Percentiles rank a stretch among this genome's conserved stretches.
Conservation (phyloP, 1,284 basidiomycete genomes). For the Ceratobasidium sp. region DNA sequence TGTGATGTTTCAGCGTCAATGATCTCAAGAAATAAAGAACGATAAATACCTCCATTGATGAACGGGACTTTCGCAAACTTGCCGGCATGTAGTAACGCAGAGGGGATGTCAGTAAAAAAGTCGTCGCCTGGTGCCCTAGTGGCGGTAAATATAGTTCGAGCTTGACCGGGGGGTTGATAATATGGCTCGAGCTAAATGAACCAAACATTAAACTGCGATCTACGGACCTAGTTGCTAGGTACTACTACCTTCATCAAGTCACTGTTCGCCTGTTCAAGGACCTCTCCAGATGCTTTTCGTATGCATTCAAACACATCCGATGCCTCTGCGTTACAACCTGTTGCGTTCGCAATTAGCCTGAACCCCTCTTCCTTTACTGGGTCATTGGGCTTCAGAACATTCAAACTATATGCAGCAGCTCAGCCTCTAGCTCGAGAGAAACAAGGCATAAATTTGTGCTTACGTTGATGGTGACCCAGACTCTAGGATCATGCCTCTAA, state of each 20-base stretch:
- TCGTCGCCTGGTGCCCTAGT: constrained; percentile 53
- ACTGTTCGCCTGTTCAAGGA: constrained; percentile 24
- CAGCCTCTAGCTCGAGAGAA: not conserved
- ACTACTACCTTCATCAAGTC: constrained; percentile 20
- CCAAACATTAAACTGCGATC: not conserved
- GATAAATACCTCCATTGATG: constrained; percentile 54
- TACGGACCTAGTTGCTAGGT: not conserved
- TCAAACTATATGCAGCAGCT: constrained; percentile 22
- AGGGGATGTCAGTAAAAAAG: constrained; percentile 55
- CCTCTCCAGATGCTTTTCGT: constrained; percentile 14
- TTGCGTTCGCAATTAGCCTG: constrained; percentile 24
- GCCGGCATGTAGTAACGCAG: constrained; percentile 53
- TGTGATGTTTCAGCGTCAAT: not conserved
- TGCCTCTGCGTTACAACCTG: constrained; percentile 27
- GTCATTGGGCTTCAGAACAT: constrained; percentile 11
- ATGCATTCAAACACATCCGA: constrained; percentile 30
- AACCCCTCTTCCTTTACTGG: constrained; percentile 26
- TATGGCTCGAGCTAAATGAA: constrained; percentile 7
- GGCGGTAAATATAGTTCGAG: constrained; percentile 28
- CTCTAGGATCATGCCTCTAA: constrained; percentile 48
- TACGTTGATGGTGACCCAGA: constrained; percentile 47
- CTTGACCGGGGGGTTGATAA: not conserved
- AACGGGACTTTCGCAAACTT: constrained; percentile 57
- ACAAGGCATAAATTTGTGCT: not conserved
- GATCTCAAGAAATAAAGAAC: not conserved